phyloP scores from a whole-genome alignment of 2,329 filamentous ascomycete species.

The Diaporthe australafricana region DNA sequence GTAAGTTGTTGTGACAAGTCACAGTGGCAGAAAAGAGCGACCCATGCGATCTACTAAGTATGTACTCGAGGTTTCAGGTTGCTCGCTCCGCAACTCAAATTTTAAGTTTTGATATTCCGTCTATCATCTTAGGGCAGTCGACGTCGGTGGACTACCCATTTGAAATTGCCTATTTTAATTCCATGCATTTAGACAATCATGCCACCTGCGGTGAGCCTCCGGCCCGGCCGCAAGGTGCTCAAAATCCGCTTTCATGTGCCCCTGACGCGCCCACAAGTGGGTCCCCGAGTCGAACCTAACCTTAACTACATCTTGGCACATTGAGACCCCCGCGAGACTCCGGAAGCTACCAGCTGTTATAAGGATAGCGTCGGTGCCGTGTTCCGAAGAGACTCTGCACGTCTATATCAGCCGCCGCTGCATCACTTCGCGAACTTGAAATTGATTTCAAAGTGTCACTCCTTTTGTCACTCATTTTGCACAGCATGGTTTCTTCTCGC shows the following conservation, averaged over 20 bases:
- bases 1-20: background rate
- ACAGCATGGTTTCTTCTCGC: background rate
- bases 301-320: background rate
- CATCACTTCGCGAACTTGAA: background rate
- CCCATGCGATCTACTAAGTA: background rate
- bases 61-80: conserved; percentile 1
- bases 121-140: background rate
- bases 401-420: background rate
- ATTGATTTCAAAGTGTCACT: background rate
- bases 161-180: background rate
- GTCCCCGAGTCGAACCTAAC: background rate
- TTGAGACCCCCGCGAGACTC: background rate
- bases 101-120: background rate
- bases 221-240: conserved; percentile 1
- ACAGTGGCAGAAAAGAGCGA: background rate
- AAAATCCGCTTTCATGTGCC: background rate
- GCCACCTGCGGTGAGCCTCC: conserved; percentile 4
- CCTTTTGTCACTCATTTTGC: background rate
- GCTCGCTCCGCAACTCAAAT: background rate
- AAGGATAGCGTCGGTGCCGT: background rate
- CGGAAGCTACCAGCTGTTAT: background rate
- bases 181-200: background rate
- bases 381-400: background rate
- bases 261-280: background rate
- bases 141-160: background rate